Evolutionary conservation across 768 basidiomycete species (phyloP), one percentile per base, ranked within the genome.

Genomic region (Kockovaella imperatae): DNA sequence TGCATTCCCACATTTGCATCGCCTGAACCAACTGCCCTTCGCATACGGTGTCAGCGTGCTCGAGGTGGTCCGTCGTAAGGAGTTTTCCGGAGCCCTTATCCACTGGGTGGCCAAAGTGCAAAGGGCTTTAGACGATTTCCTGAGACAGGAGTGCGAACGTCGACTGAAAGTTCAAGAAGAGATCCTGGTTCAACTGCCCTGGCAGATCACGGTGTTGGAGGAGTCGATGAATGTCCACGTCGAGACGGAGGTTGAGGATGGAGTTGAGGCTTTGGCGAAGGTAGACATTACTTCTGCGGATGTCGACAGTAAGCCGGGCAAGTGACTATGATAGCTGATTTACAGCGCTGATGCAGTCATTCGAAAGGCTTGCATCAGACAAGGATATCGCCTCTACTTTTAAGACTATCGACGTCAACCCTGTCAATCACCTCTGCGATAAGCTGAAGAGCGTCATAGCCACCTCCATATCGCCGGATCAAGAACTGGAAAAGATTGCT

Each of bases 21-120:
- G 93, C 15, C 74, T 96, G 35, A 89, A 93, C 65, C 82, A 79
- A 47, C 86, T 96, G 80, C 69, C 91, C 0, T 90, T 88, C 62
- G 88, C 87, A 0, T 97, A 97, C 69, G 85, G 86, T 0, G 86
- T 87, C 1, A 88, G 89, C 0, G 78, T 95, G 7, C 78, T 90
- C 15, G 93, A 97, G 71, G 81, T 96, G 25, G 86, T 91, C 2
- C 77, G 93, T 49, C 76, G 93, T 46, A 87, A 87, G 59, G 87
- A 93, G 65, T 95, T 93, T 69, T 77, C 87, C 84, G 52, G 69
- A 82, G 85, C 89, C 67, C 87, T 96, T 68, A 80, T 82, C 50
- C 82, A 83, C 54, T 77, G 87, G 41, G 83, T 87, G 0, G 80
- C 84, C 52, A 80, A 79, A 29, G 83, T 96, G 34, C 75, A 88